Base-by-base conservation (phyloP, 768 basidiomycete species). In the Termitomyces sp. region DNA sequence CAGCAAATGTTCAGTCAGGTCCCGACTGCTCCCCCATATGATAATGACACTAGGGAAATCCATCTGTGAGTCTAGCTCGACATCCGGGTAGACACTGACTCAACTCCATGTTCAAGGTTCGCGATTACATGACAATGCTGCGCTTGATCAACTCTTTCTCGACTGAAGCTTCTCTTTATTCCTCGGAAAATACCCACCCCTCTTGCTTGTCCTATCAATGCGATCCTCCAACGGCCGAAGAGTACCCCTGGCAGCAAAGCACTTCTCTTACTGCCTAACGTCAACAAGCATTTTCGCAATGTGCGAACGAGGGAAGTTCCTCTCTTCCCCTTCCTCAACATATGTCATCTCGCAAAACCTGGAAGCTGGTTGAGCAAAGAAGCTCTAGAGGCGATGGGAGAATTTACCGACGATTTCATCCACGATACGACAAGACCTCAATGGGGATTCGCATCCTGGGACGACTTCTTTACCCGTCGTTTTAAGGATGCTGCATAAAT, bases 271-370 rank as follows among this genome's bases (percentile, higher is more conserved):
- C 72, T 76, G 54, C 68, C 72, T 3, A 67, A 68, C 48, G 75
- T 85, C 53, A 86, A 86, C 55, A 62, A 43, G 0, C 63, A 71
- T 48, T 66, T 85, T 60, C 78, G 80, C 60, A 75, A 74, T 37
- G 65, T 85, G 52, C 75, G 71, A 69, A 23, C 87, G 84, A 82
- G 70, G 72, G 10, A 60, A 54, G 10, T 84, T 71, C 71, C 78
- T 86, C 46, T 62, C 64, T 7, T 77, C 78, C 1, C 66, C 71
- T 3, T 73, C 65, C 4, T 85, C 83, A 0, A 63, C 71, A 42
- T 49, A 66, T 16, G 80, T 81, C 19, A 71, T 86, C 48, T 71
- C 54, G 46, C 60, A 7, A 65, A 63, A 17, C 61, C 68, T 1
- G 66, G 70, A n/a, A 79, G 80, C 0, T 86, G 84, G 84, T 78